Evolutionary conservation across 495 filamentous ascomycete species (phyloP).

Genomic region (Annulohypoxylon moriforme): DNA sequence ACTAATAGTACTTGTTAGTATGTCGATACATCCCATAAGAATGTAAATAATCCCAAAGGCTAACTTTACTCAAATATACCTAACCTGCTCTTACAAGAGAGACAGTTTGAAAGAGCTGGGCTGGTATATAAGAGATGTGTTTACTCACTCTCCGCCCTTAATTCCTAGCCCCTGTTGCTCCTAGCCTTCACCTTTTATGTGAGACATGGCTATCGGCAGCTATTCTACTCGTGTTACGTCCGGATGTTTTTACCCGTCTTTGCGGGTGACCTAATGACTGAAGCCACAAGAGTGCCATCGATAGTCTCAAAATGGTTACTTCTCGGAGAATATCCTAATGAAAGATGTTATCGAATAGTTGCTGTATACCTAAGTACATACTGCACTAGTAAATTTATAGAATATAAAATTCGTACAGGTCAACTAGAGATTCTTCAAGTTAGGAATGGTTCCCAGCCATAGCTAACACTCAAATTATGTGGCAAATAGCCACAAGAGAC

Average conservation of each 20-base stretch:
- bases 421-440: neutral
- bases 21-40: too few species aligned
- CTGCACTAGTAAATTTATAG: too few species aligned
- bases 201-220: conserved; percentile 21
- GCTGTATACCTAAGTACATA: too few species aligned
- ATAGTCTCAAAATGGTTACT: neutral
- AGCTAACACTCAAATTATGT: conserved; percentile 15
- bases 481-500: conserved; percentile 9
- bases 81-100: neutral
- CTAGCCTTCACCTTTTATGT: conserved; percentile 1
- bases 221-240: conserved; percentile 17
- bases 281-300: neutral
- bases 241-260: neutral
- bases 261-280: neutral
- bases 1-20: too few species aligned
- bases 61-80: neutral
- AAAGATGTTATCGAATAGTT: too few species aligned
- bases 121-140: neutral
- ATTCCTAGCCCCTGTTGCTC: neutral
- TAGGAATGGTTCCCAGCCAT: neutral
- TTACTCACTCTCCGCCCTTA: conserved; percentile 15
- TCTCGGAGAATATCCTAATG: too few species aligned
- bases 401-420: neutral
- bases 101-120: neutral
- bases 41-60: neutral